phyloP scores from a whole-genome alignment of 1,284 basidiomycete species.

The Cystobasidiaceae sp. region DNA sequence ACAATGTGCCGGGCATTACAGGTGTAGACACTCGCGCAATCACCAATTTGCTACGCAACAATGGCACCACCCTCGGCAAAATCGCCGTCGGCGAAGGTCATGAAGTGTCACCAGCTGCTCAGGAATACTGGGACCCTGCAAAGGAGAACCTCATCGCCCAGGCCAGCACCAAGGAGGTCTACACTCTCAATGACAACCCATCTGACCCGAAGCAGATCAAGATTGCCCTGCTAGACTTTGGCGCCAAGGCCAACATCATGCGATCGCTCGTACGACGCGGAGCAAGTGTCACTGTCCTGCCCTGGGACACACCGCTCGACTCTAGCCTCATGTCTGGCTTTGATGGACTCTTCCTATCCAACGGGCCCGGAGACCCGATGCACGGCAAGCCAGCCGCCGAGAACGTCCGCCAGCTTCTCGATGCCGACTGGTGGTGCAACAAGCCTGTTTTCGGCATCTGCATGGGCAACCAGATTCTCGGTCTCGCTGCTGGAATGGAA shows the following conservation, averaged over 20 bases:
- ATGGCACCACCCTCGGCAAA: conserved; percentile 92
- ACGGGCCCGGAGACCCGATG: conserved; percentile 90
- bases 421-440: conserved; percentile 64
- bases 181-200: conserved; percentile 70
- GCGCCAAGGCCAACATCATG: conserved; percentile 94
- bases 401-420: conserved; percentile 70
- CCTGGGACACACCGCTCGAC: conserved; percentile 68
- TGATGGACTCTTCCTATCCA: conserved; percentile 93
- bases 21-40: conserved; percentile 97
- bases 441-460: conserved; percentile 96
- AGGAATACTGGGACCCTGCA: conserved; percentile 88
- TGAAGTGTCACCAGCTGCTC: conserved; percentile 57
- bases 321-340: conserved; percentile 48
- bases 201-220: conserved; percentile 63
- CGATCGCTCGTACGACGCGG: conserved; percentile 85
- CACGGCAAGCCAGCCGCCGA: conserved; percentile 81
- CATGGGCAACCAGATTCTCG: conserved; percentile 97
- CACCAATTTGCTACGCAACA: conserved; percentile 86
- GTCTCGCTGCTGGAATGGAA: conserved; percentile 92
- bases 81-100: conserved; percentile 77
- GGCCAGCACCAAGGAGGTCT: conserved; percentile 79
- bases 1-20: conserved; percentile 86
- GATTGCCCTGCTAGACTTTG: conserved; percentile 95
- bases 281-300: conserved; percentile 88
- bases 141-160: conserved; percentile 88